phyloP scores from a whole-genome alignment of 208 protist genomes.

The Trypanosoma melophagium region DNA sequence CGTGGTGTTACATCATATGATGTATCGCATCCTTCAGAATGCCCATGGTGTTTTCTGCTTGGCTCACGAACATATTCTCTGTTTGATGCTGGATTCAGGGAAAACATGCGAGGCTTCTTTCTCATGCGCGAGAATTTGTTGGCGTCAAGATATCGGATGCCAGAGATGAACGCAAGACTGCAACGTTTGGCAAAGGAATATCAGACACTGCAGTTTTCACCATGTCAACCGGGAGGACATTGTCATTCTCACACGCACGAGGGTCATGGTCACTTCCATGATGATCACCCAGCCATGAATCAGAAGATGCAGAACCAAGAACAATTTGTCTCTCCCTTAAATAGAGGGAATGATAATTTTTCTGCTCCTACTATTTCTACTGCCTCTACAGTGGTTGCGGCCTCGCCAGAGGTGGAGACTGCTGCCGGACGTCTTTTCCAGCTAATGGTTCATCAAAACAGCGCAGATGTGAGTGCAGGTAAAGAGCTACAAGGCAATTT shows the following conservation, averaged over 20 bases:
- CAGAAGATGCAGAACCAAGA: background rate
- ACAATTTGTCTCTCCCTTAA: background rate
- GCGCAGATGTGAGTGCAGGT: conserved; percentile 17
- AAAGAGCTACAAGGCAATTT: background rate
- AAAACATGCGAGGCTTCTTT: conserved; percentile 59
- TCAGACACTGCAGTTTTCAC: conserved; percentile 33
- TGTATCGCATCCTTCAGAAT: conserved; percentile 40
- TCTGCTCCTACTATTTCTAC: background rate
- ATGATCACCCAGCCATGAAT: background rate
- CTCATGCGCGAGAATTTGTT: conserved; percentile 34
- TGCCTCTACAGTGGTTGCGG: too few relatives aligned
- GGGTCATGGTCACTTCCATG: conserved; percentile 11
- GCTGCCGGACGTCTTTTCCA: conserved; percentile 17
- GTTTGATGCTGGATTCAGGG: conserved; percentile 50
- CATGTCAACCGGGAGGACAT: conserved; percentile 18
- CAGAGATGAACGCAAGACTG: conserved; percentile 54
- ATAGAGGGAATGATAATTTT: background rate
- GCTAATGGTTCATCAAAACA: conserved; percentile 27
- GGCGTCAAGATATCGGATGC: conserved; percentile 43
- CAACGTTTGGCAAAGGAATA: conserved; percentile 43
- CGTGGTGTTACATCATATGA: conserved; percentile 79
- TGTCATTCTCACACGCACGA: conserved; percentile 22
- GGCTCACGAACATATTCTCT: conserved; percentile 57
- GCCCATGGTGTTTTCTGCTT: conserved; percentile 72
- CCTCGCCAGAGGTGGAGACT: background rate